Conservation (phyloP, 805 yeast genomes). For the Candida saitoana region DNA sequence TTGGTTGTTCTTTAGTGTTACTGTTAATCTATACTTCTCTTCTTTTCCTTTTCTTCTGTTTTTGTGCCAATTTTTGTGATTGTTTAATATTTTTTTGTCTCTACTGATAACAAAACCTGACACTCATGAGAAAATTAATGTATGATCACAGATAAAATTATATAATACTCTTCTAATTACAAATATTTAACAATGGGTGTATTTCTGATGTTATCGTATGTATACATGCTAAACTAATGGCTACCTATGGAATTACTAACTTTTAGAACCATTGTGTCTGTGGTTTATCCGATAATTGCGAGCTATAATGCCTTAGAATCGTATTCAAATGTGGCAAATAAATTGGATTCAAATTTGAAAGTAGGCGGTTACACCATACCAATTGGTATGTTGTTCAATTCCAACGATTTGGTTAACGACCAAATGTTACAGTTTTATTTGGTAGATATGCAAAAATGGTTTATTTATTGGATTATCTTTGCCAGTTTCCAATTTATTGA, state of each 20-base stretch:
- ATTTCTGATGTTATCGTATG: slow-evolving; percentile 18
- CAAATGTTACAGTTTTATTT: slow-evolving; percentile 20
- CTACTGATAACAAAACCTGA: background rate
- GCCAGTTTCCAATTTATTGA: slow-evolving; percentile 41
- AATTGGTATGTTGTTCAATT: slow-evolving; percentile 11
- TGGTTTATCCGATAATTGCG: slow-evolving; percentile 57
- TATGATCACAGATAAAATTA: background rate
- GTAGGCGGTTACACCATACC: slow-evolving; percentile 40
- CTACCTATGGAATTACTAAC: no score
- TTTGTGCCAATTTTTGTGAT: no score
- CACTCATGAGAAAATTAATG: background rate
- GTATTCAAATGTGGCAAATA: slow-evolving; percentile 29
- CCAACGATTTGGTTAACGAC: slow-evolving; percentile 11
- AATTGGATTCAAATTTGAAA: slow-evolving; percentile 28
- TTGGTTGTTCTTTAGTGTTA: no score
- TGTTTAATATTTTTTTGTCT: no score
- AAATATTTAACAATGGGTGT: slow-evolving; percentile 12
- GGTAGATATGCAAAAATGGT: slow-evolving; percentile 37
- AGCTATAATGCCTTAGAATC: slow-evolving; percentile 54
- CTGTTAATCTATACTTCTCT: no score
- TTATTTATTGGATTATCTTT: slow-evolving; percentile 61
- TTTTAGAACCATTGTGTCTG: slow-evolving; percentile 34
- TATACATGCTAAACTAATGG: no score
- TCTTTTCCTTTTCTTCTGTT: no score
- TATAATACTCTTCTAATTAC: no score